Conservation (phyloP, 305 asterid species). For the Fraxinus floribunda region DNA sequence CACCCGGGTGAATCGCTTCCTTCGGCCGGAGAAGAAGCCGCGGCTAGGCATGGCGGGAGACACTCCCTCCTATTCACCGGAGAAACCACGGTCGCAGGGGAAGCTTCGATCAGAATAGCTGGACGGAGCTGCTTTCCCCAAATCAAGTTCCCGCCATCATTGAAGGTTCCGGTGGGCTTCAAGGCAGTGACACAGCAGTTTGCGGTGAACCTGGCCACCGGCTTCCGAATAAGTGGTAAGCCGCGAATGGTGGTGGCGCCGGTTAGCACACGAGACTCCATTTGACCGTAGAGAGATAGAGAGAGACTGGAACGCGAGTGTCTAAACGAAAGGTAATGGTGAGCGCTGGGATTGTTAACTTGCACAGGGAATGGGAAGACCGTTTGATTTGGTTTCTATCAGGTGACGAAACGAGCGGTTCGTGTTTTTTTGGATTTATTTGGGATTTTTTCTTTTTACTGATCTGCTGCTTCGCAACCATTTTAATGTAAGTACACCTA, state of each 20-base stretch:
- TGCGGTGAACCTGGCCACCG: conserved; percentile 33
- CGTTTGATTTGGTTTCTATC: conserved; percentile 44
- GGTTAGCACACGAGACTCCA: conserved; percentile 91
- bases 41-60: conserved; percentile 57
- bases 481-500: not conserved
- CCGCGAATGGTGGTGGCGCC: conserved; percentile 72
- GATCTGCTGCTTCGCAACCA: conserved; percentile 12
- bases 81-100: conserved; percentile 31
- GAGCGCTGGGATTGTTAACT: conserved; percentile 40
- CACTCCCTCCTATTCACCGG: conserved; percentile 42
- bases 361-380: conserved; percentile 32
- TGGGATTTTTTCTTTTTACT: not conserved
- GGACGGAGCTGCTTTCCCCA: conserved; percentile 82
- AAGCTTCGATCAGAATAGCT: conserved; percentile 56
- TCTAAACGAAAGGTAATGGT: conserved; percentile 16
- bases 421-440: conserved; percentile 25
- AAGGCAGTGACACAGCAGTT: conserved; percentile 32
- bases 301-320: not conserved
- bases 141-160: conserved; percentile 56
- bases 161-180: conserved; percentile 38
- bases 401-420: conserved; percentile 48
- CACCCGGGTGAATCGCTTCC: conserved; percentile 86
- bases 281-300: conserved; percentile 23
- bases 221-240: conserved; percentile 51
- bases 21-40: conserved; percentile 73